Evolutionary conservation across 495 filamentous ascomycete genomes (phyloP), one percentile per base, ranked within the genome.

Genomic region (Monascus purpureus): DNA sequence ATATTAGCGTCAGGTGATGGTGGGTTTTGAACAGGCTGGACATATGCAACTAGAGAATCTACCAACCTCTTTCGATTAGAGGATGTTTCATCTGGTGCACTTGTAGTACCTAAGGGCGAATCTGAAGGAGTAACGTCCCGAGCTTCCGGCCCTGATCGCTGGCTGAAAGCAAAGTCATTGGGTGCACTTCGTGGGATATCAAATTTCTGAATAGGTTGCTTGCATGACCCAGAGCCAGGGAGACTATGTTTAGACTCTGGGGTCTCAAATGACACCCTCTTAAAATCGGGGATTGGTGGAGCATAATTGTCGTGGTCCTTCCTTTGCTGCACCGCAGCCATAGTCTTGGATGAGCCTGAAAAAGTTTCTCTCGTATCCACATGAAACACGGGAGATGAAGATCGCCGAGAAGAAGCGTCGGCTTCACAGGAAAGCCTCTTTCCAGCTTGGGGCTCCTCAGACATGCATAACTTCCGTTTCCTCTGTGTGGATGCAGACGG

Each of bases 1-100:
- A n/a, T n/a, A n/a, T n/a, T n/a, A n/a, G n/a, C n/a, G n/a, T n/a
- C n/a, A n/a, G n/a, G n/a, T n/a, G n/a, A n/a, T n/a, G n/a, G n/a
- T n/a, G n/a, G n/a, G n/a, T n/a, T n/a, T n/a, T n/a, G n/a, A n/a
- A n/a, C 8, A 8, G 27, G 14, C 16, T 29, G 2, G 7, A 26
- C 27, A 27, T 31, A 12, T 8, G 42, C 29, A 17, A 45, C 46
- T 18, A 63, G 29, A 3, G 49, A 52, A 30, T 63, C 57, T n/a
- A 63, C 43, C 25, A 61, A 33, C 30, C 57, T 53, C 26, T 42
- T 55, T 23, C 59, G 45, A 3, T 31, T 42, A 23, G 40, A 41
- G 13, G 43, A 39, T 18, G 29, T 29, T 28, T 39, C 42, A 27
- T 25, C 34, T 12, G 26, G 18, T 1, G 17, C 14, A 20, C 11